A percentile compares a stretch with the other conserved stretches of the same genome.
Conservation (phyloP, 495 filamentous ascomycete genomes). For the Peziza echinospora region DNA sequence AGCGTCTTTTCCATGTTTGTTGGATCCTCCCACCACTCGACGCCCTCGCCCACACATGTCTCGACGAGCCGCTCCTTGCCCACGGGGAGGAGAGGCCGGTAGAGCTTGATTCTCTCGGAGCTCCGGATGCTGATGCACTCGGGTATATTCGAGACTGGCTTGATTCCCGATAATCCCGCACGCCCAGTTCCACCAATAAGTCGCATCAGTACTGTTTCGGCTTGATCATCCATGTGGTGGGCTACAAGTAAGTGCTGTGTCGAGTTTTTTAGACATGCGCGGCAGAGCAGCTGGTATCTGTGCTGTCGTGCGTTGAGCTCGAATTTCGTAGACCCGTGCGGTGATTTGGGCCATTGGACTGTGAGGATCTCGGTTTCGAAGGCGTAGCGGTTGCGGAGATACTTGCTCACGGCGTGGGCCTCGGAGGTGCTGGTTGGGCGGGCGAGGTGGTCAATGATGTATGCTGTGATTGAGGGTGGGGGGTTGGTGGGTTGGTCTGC, state of each 20-base stretch:
- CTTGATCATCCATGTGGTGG: slow-evolving; percentile 71
- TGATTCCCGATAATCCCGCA: slow-evolving; percentile 52
- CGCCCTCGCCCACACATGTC: slow-evolving; percentile 41
- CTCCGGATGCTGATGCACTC: slow-evolving; percentile 60
- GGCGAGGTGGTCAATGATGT: slow-evolving; percentile 62
- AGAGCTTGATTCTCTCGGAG: slow-evolving; percentile 41
- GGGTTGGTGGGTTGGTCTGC: slow-evolving; percentile 8
- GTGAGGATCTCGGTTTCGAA: slow-evolving; percentile 8
- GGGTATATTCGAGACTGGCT: slow-evolving; percentile 41
- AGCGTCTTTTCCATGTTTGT: slow-evolving; percentile 66
- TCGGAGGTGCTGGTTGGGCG: slow-evolving; percentile 47
- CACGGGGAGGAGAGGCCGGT: slow-evolving; percentile 55
- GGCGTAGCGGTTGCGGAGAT: slow-evolving; percentile 22
- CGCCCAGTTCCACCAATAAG: slow-evolving; percentile 37
- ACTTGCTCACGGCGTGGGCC: slow-evolving; percentile 34
- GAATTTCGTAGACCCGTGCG: slow-evolving; percentile 24
- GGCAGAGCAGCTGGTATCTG: slow-evolving; percentile 49
- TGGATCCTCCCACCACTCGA: slow-evolving; percentile 61
- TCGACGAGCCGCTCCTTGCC: slow-evolving; percentile 47
- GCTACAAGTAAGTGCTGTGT: slow-evolving; percentile 44
- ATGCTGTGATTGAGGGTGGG: slow-evolving; percentile 30
- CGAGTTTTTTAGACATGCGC: slow-evolving; percentile 28
- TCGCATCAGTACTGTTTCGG: slow-evolving; percentile 68
- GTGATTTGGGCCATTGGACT: slow-evolving; percentile 27
- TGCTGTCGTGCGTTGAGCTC: slow-evolving; percentile 58